Conservation (phyloP, 768 basidiomycete genomes). For the Chiua virens region DNA sequence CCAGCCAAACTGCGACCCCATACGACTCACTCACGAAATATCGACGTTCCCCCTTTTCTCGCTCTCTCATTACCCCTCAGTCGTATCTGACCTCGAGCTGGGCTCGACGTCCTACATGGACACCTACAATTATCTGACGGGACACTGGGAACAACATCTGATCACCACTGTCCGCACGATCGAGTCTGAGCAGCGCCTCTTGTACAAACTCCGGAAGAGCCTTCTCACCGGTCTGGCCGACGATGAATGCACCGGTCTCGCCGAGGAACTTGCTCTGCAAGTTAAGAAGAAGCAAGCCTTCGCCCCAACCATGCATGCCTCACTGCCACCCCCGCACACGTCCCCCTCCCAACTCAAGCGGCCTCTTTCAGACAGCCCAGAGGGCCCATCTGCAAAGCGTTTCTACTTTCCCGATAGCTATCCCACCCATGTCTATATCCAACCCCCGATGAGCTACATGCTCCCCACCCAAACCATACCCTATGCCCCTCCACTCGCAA, state of each 20-base stretch:
- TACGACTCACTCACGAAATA: conserved; percentile 56
- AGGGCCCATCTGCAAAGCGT: conserved; percentile 29
- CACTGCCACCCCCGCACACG: conserved; percentile 4
- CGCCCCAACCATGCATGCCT: background rate
- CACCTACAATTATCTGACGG: conserved; percentile 50
- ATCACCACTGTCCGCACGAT: conserved; percentile 59
- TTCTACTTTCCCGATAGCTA: conserved; percentile 29
- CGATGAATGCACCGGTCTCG: conserved; percentile 55
- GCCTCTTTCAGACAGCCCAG: conserved; percentile 20
- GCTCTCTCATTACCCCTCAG: conserved; percentile 49
- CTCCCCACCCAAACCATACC: conserved; percentile 28
- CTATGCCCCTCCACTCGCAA: conserved; percentile 22
- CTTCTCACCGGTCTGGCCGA: conserved; percentile 58
- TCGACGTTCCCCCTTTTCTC: conserved; percentile 67
- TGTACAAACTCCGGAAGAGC: conserved; percentile 61
- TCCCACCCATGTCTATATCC: conserved; percentile 30
- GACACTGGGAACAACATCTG: conserved; percentile 69
- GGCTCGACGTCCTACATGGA: conserved; percentile 56
- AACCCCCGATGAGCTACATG: conserved; percentile 27
- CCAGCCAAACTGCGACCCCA: conserved; percentile 53
- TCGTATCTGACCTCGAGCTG: conserved; percentile 58
- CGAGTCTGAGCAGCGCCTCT: conserved; percentile 56
- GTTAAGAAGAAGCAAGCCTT: conserved; percentile 18
- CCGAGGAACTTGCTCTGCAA: conserved; percentile 56
- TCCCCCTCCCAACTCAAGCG: conserved; percentile 25